Evolutionary conservation across 169 alveolate genomes (phyloP).

Genomic region (Neospora caninum): DNA sequence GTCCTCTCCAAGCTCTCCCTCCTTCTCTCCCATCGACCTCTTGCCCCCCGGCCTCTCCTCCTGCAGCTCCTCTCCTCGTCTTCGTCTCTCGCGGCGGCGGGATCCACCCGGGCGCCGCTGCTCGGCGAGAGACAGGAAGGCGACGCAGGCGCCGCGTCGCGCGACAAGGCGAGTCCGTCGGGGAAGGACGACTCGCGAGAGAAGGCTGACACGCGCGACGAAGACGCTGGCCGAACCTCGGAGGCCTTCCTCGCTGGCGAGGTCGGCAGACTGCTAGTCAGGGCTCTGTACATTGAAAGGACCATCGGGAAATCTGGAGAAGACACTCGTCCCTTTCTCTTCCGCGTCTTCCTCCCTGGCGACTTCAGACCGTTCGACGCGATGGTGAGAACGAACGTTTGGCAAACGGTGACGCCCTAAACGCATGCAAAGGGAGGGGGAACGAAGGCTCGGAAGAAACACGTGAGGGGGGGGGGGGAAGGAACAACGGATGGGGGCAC

Average conservation of each 20-base stretch:
- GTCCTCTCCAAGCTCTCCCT: not conserved
- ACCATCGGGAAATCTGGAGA: not conserved
- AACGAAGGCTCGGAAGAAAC: too few relatives aligned
- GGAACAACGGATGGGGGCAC: too few relatives aligned
- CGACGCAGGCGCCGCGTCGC: not conserved
- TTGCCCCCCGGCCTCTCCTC: not conserved
- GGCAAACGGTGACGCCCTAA: too few relatives aligned
- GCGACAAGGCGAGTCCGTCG: not conserved
- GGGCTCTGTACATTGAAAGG: not conserved
- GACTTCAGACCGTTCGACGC: not conserved
- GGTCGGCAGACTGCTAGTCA: not conserved
- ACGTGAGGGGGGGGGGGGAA: too few relatives aligned
- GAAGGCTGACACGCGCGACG: not conserved
- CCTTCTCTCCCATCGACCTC: not conserved
- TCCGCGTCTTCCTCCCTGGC: slow-evolving; percentile 21
- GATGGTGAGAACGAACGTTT: not conserved
- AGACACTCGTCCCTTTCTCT: not conserved
- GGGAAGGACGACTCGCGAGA: not conserved
- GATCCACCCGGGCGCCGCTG: not conserved
- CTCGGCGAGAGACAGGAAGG: too few relatives aligned
- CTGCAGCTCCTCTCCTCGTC: slow-evolving; percentile 6
- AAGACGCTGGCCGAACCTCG: not conserved
- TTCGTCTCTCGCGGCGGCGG: not conserved
- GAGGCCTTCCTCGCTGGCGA: not conserved
- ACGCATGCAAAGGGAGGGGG: too few relatives aligned